A percentile compares a stretch with the other conserved stretches of the same genome.
Conservation (phyloP, 768 basidiomycete genomes). For the Nidula microcarpa region DNA sequence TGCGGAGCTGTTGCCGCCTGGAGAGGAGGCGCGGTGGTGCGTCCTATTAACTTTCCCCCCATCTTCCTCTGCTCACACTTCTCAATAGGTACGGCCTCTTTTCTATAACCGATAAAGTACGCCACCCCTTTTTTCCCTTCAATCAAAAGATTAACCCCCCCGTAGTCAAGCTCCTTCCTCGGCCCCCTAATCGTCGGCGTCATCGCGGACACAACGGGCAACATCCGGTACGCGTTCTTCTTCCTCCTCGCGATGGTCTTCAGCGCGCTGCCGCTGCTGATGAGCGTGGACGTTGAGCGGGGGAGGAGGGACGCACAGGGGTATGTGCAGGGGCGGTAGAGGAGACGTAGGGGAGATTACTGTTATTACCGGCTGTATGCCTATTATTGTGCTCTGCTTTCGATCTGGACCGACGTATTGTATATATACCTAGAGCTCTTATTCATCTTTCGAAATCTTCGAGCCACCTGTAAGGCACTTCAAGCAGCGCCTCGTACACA, state of each 20-base stretch:
- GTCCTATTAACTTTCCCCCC: slow-evolving; percentile 59
- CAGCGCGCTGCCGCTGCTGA: slow-evolving; percentile 74
- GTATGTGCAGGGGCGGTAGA: slow-evolving; percentile 19
- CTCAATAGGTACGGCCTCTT: slow-evolving; percentile 63
- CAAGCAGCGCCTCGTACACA: too few species aligned
- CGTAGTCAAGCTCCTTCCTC: slow-evolving; percentile 84
- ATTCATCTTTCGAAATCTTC: too few species aligned
- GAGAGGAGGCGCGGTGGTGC: slow-evolving; percentile 90
- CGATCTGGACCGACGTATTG: not conserved
- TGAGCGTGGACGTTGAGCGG: slow-evolving; percentile 61
- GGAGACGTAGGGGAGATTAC: not conserved
- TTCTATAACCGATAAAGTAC: slow-evolving; percentile 86
- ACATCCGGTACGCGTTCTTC: slow-evolving; percentile 89
- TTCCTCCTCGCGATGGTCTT: slow-evolving; percentile 84
- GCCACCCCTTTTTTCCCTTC: slow-evolving; percentile 6
- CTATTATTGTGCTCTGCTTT: not conserved
- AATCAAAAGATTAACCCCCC: not conserved
- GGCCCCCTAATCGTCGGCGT: slow-evolving; percentile 88
- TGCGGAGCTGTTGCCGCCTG: slow-evolving; percentile 80
- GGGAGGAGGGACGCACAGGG: slow-evolving; percentile 54
- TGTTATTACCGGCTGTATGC: not conserved
- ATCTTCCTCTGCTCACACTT: not conserved
- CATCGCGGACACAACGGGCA: slow-evolving; percentile 85
- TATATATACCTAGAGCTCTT: too few species aligned
- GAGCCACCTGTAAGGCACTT: too few species aligned